Evolutionary conservation across 805 yeast species (phyloP).

Genomic region (Grigorovia jiainica): DNA sequence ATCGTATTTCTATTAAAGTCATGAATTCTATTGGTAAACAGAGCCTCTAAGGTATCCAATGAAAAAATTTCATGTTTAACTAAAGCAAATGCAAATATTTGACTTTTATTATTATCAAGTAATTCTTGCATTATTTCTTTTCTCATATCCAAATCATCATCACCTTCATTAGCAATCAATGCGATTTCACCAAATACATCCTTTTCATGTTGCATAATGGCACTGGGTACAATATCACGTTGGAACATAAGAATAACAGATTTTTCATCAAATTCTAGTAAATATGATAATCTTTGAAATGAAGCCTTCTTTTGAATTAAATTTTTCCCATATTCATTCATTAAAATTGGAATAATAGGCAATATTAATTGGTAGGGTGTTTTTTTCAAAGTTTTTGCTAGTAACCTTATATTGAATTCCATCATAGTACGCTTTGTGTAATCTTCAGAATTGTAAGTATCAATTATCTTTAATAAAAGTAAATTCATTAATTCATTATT

Average conservation of each 20-base stretch:
- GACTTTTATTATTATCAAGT: slow-evolving; percentile 24
- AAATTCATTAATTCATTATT: slow-evolving; percentile 62
- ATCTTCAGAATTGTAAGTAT: slow-evolving; percentile 53
- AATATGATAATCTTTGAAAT: slow-evolving; percentile 50
- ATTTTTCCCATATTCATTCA: slow-evolving; percentile 52
- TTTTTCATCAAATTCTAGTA: slow-evolving; percentile 52
- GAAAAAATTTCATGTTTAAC: slow-evolving; percentile 27
- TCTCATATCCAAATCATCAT: slow-evolving; percentile 10
- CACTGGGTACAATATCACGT: slow-evolving; percentile 65
- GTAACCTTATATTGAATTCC: slow-evolving; percentile 52
- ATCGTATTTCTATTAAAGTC: slow-evolving; percentile 23
- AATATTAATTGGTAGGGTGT: slow-evolving; percentile 75
- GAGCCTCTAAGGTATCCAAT: slow-evolving; percentile 22
- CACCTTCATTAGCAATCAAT: slow-evolving; percentile 20
- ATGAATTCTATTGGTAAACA: slow-evolving; percentile 23
- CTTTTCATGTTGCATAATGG: slow-evolving; percentile 55
- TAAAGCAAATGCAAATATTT: slow-evolving; percentile 27
- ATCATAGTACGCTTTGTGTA: slow-evolving; percentile 53
- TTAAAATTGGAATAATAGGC: slow-evolving; percentile 68
- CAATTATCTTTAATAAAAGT: slow-evolving; percentile 54
- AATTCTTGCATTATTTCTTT: slow-evolving; percentile 16
- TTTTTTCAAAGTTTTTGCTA: slow-evolving; percentile 45
- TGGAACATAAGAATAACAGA: slow-evolving; percentile 62
- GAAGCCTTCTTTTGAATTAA: slow-evolving; percentile 41
- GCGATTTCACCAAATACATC: slow-evolving; percentile 41